Conservation (phyloP, 2,329 filamentous ascomycete species). For the Hypomyces perniciosus region DNA sequence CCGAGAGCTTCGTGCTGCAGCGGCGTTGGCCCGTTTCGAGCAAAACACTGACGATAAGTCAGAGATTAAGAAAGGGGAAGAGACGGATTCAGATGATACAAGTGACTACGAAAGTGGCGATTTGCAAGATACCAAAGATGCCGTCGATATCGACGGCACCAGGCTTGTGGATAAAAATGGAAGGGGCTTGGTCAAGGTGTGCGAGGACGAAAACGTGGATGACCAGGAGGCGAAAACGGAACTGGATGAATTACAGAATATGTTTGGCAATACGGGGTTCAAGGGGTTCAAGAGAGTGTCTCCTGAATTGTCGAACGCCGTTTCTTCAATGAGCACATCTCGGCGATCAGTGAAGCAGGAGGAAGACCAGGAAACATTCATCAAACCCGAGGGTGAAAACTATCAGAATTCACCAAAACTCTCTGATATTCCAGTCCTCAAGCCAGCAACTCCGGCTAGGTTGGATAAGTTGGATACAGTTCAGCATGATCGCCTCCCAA, state of each 20-base stretch:
- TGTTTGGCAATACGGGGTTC: slow-evolving; percentile 18
- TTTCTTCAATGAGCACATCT: background rate
- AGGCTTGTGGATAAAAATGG: slow-evolving; percentile 61
- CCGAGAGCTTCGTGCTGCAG: slow-evolving; percentile 68
- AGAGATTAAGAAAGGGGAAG: slow-evolving; percentile 24
- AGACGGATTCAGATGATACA: slow-evolving; percentile 39
- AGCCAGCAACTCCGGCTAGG: background rate
- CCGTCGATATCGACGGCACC: slow-evolving; percentile 58
- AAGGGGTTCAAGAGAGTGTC: slow-evolving; percentile 20
- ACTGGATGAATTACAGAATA: slow-evolving; percentile 57
- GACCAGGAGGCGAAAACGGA: slow-evolving; percentile 42
- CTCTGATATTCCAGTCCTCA: background rate
- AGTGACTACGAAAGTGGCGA: slow-evolving; percentile 44
- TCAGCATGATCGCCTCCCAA: no score
- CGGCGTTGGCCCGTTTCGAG: slow-evolving; percentile 68
- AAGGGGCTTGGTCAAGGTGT: slow-evolving; percentile 64
- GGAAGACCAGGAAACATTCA: background rate
- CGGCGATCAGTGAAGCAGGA: background rate
- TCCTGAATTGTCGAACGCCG: background rate
- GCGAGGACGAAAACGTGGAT: slow-evolving; percentile 58
- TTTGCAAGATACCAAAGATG: slow-evolving; percentile 43
- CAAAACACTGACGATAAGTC: slow-evolving; percentile 44
- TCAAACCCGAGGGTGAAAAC: slow-evolving; percentile 2
- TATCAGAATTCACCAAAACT: background rate
- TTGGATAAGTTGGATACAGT: no score